Evolutionary conservation across 305 asterid species (phyloP).

Genomic region (Fraxinus ornus): DNA sequence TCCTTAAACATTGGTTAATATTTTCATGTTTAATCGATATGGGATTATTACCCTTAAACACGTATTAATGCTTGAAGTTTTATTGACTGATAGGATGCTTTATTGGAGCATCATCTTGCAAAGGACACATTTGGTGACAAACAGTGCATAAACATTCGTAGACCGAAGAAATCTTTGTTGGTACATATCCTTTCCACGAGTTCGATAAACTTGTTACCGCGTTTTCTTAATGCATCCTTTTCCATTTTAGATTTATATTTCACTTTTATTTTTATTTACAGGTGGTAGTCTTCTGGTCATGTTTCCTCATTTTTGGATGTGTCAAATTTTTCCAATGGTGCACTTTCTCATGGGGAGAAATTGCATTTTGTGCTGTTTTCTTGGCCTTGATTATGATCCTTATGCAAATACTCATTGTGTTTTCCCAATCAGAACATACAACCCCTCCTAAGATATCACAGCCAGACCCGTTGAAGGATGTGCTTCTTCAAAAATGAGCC

Average conservation of each 20-base stretch:
- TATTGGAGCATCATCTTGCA: slow-evolving; percentile 69
- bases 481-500: slow-evolving; percentile 44
- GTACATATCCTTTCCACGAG: slow-evolving; percentile 32
- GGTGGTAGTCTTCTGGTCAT: slow-evolving; percentile 70
- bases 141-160: slow-evolving; percentile 45
- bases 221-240: neutral
- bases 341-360: slow-evolving; percentile 66
- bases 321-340: slow-evolving; percentile 47
- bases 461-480: slow-evolving; percentile 44
- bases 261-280: slow-evolving; percentile 23
- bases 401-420: slow-evolving; percentile 68
- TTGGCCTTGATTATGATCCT: slow-evolving; percentile 53
- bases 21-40: neutral
- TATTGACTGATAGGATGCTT: slow-evolving; percentile 50
- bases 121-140: slow-evolving; percentile 53
- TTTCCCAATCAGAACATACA: slow-evolving; percentile 66
- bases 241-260: neutral
- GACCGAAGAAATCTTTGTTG: slow-evolving; percentile 65
- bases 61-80: neutral
- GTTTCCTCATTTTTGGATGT: slow-evolving; percentile 40
- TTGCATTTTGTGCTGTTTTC: slow-evolving; percentile 49
- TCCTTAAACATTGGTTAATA: neutral
- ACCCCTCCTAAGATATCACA: slow-evolving; percentile 36
- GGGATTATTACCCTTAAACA: neutral
- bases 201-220: neutral